A percentile compares a stretch with the other conserved stretches of the same genome.
phyloP scores from a whole-genome alignment of 192 early-diverging fungal genomes.

The Powellomyces hirtus region DNA sequence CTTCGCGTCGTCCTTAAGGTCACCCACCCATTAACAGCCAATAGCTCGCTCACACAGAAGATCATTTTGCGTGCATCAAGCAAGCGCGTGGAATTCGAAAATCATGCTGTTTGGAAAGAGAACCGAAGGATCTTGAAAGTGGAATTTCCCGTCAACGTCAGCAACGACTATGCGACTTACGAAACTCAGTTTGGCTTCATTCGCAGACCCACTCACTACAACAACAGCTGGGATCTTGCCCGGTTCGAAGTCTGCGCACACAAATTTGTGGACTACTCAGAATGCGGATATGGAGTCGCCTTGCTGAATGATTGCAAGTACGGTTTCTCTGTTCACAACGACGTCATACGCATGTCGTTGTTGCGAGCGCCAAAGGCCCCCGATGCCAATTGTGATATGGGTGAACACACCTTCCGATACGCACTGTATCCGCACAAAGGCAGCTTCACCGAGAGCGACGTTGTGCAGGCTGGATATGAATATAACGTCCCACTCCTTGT shows the following conservation, averaged over 20 bases:
- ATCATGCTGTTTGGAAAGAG: slow-evolving; percentile 89
- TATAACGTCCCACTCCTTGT: slow-evolving; percentile 91
- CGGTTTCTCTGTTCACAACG: slow-evolving; percentile 81
- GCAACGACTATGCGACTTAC: slow-evolving; percentile 83
- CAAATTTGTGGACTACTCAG: slow-evolving; percentile 95
- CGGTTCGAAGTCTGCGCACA: slow-evolving; percentile 97
- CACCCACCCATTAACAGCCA: slow-evolving; percentile 60
- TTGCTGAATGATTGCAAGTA: slow-evolving; percentile 96
- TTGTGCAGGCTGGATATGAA: slow-evolving; percentile 84
- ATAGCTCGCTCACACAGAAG: slow-evolving; percentile 68
- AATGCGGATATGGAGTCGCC: slow-evolving; percentile 92
- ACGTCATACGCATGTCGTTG: slow-evolving; percentile 79
- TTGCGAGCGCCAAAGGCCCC: slow-evolving; percentile 87
- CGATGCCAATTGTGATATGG: slow-evolving; percentile 64
- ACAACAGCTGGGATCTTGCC: slow-evolving; percentile 87
- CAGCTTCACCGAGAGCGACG: slow-evolving; percentile 75
- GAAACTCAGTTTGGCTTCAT: slow-evolving; percentile 94
- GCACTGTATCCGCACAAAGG: slow-evolving; percentile 88
- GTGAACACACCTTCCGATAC: slow-evolving; percentile 79
- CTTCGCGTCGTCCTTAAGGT: slow-evolving; percentile 72
- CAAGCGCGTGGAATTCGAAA: slow-evolving; percentile 82
- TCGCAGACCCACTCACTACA: slow-evolving; percentile 92
- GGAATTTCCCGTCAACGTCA: slow-evolving; percentile 86
- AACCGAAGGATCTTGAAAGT: slow-evolving; percentile 87
- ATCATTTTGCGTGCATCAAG: slow-evolving; percentile 76